Percentiles rank a stretch among this genome's conserved stretches.
phyloP scores from a whole-genome alignment of 371 early-diverging fungal species.

The Mortierella sp. region DNA sequence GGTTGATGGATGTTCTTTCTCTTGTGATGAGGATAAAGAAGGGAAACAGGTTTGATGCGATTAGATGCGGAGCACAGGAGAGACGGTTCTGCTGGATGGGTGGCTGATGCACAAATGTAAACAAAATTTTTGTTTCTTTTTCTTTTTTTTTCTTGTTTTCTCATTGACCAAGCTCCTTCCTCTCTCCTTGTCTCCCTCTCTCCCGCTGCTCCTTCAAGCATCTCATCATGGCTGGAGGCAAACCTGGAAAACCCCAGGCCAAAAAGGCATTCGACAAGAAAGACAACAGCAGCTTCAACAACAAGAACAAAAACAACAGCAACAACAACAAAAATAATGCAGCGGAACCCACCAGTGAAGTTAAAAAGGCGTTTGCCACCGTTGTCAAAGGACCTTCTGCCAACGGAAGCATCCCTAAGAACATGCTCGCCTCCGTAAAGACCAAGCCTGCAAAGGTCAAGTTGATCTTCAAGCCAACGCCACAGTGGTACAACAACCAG shows the following conservation, averaged over 20 bases:
- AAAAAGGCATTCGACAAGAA: conserved; percentile 17
- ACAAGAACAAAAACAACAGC: conserved; percentile 5
- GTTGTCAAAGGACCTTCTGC: conserved; percentile 53
- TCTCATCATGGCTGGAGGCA: conserved; percentile 15
- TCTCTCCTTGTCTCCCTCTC: not conserved
- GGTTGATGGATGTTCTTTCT: not conserved
- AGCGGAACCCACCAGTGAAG: conserved; percentile 34
- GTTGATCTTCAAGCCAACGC: conserved; percentile 60
- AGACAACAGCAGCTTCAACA: conserved; percentile 1
- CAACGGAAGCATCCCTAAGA: conserved; percentile 52
- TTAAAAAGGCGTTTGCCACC: conserved; percentile 51
- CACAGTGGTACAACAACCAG: conserved; percentile 63
- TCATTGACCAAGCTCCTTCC: not conserved
- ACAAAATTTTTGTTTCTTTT: conserved; percentile 14
- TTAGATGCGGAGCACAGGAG: too few relatives aligned
- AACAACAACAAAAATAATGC: not conserved
- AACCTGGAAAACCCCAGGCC: conserved; percentile 17
- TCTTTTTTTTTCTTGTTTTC: not conserved
- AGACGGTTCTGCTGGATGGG: too few relatives aligned
- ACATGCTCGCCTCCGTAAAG: conserved; percentile 41
- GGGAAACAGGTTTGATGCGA: not conserved
- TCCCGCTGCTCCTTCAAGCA: not conserved
- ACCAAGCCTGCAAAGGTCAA: conserved; percentile 36
- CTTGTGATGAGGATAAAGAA: not conserved
- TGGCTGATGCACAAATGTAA: not conserved